Base-by-base conservation (phyloP, 169 alveolate genomes). In the Cryptosporidium sp. region DNA sequence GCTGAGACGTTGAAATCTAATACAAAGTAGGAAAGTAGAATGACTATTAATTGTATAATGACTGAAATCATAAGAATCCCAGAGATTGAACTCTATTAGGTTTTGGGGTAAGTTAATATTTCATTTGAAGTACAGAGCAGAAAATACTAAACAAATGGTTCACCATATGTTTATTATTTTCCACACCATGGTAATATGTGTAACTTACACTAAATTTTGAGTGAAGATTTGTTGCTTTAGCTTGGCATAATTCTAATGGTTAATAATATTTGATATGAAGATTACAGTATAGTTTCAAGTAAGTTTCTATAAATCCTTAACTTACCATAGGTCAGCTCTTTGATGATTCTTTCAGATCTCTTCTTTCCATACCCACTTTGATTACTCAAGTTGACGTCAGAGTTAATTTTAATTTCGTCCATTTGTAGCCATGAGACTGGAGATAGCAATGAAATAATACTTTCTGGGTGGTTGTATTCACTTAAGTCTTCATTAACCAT, bases 391-490 rank as follows among this genome's bases (percentile, higher is more conserved):
- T 65, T 23, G 6, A 35, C 3, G 10, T 65, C 71, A 6, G 73
- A 45, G 29, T 26, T 41, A 3, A 80, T 29, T 48, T 48, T 80
- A 14, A 58, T 43, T 39, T 80, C 89, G 29, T 80, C 89, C 59
- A 80, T 39, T 62, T 80, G 89, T 5, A 80, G 68, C 89, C 89
- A 80, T n/a, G 89, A 80, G 23, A 80, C 89, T 23, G 89, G 89
- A 0, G 89, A 80, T 62, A 80, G 48, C n/a, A 65, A 45, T 43
- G 89, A 58, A 62, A 67, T 39, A 16, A 61, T 80, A 80, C 74
- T 65, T 62, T 80, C 89, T 9, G 26, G 35, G 23, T 65, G 31
- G 18, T 50, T 18, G 16, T 16, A 9, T 41, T 74, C 69, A n/a
- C 37, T 21, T 55, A 14, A 8, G 2, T 65, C 71, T 29, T 39